Evolutionary conservation across 192 early-diverging fungal species (phyloP), one percentile per base, ranked within the genome.

Genomic region (Pilobolus umbonatus): DNA sequence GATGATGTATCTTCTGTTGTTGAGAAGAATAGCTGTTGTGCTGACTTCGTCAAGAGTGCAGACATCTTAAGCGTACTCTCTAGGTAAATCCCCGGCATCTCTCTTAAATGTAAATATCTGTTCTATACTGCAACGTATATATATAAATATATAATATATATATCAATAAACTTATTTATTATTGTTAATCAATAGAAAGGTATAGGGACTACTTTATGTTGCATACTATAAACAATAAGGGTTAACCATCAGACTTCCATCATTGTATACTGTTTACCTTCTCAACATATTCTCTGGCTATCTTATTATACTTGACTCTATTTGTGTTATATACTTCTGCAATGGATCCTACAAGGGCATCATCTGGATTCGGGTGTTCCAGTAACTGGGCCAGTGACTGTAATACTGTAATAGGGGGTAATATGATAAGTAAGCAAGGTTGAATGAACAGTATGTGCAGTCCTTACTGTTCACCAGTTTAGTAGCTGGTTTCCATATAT

Each of bases 401-500:
- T 43, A 94, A 71, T 2, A 94, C 85, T 84, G 59, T 3, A 11
- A 14, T 35, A 61, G 10, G 9, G 11, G 47, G 15, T 53, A 10
- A 15, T 49, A 38, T 26, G 46, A 22, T 10, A 45, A 24, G 8
- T 45, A 15, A 45, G 44, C 6, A n/a, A 45, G n/a, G 7, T n/a
- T 45, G 7, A 12, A 1, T 19, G 21, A 24, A 45, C 0, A 17
- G 19, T 11, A 47, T 26, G 26, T 24, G n/a, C 28, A 39, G 5
- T 3, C 19, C 1, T 55, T 73, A 85, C 83, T 80, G 67, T 88
- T 83, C 24, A 53, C 55, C 10, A 91, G 60, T 48, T 84, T 83
- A 24, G 88, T 89, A 24, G 88, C 78, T 35, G 91, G 91, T 58
- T 93, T 93, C 91, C 91, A 93, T 10, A 84, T 85, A 55, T 92